These are phyloP conservation scores for Salix exigua DNA, from an alignment of 345 rosid genomes.

Conservation along the genomic window DNA sequence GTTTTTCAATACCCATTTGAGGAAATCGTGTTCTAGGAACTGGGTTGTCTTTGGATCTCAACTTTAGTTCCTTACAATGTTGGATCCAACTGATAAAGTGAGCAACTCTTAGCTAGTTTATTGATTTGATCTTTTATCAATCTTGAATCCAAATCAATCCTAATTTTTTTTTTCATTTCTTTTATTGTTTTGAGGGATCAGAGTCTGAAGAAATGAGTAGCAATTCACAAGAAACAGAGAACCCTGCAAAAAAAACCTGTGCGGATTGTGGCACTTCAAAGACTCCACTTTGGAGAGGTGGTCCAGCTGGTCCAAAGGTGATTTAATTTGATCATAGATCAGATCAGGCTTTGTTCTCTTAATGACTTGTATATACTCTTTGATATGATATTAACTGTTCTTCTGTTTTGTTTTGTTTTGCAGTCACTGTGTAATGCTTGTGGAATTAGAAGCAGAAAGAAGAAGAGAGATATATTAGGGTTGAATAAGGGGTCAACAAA, in stretches of 20 bases:
- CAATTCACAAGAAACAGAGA: conserved; percentile 22
- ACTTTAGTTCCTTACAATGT: not conserved
- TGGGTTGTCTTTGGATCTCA: conserved; percentile 20
- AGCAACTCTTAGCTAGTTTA: conserved; percentile 2
- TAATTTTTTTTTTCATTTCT: not conserved
- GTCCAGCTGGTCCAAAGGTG: conserved; percentile 99
- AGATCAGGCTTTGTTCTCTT: not conserved
- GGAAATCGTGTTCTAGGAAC: not conserved
- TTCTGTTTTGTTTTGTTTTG: not conserved
- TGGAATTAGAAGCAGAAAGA: conserved; percentile 95
- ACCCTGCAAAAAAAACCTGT: conserved; percentile 59
- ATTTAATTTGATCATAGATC: not conserved
- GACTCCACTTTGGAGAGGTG: conserved; percentile 97
- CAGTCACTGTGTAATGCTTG: conserved; percentile 97
- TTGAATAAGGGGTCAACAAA: conserved; percentile 32
- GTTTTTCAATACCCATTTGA: not conserved
- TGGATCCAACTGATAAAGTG: conserved; percentile 31
- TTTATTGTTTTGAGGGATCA: conserved; percentile 5
- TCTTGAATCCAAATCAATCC: not conserved
- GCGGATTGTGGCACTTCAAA: conserved; percentile 87
- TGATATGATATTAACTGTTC: conserved; percentile 6
- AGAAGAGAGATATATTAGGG: conserved; percentile 53
- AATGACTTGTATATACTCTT: not conserved
- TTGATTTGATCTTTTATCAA: not conserved
- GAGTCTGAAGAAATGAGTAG: conserved; percentile 16